Evolutionary conservation across 2,329 filamentous ascomycete species (phyloP), one percentile per base, ranked within the genome.

Genomic region (Reticulascus tulasneorum): DNA sequence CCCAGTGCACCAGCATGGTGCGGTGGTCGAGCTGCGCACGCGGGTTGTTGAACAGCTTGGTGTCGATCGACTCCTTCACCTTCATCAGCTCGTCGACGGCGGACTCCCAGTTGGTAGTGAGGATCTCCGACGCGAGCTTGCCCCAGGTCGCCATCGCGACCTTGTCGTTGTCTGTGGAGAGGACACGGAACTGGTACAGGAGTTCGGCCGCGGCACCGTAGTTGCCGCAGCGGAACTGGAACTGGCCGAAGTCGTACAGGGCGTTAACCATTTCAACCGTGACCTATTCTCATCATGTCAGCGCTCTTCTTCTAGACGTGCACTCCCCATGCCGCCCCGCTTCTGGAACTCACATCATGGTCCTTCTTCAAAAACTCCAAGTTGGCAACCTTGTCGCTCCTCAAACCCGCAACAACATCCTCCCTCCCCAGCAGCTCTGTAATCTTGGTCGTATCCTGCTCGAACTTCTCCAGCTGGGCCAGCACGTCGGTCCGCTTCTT

Each of bases 101-200:
- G 27, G 79, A 81, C 56, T 97, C 93, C 93, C 93, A 98, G 74
- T 90, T 94, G 49, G 86, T 86, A 49, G 82, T 88, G 47, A 98
- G 77, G 59, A 98, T 97, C 66, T 98, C 93, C 50, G 84, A 94
- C 33, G 91, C 93, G 44, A 98, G 78, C 72, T 96, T 96, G 63
- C 93, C 93, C 93, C 93, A 98, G 44, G 90, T 97, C 42, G 93
- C 93, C 36, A 86, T 86, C 39, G 87, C 80, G 49, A 96, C 91
- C 72, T 94, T 95, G 75, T 97, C 93, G 70, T 94, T 94, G 66
- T 98, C 93, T 53, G 91, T 98, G 38, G 91, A 96, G 53, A 98
- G 79, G 48, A 98, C 89, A 58, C 93, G 86, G 81, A 97, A 98
- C 62, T 94, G 88, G 71, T 96, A 97, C 35, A 98, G 82, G 51